Base-by-base conservation (phyloP, 768 basidiomycete genomes). In the Cyathus striatus region DNA sequence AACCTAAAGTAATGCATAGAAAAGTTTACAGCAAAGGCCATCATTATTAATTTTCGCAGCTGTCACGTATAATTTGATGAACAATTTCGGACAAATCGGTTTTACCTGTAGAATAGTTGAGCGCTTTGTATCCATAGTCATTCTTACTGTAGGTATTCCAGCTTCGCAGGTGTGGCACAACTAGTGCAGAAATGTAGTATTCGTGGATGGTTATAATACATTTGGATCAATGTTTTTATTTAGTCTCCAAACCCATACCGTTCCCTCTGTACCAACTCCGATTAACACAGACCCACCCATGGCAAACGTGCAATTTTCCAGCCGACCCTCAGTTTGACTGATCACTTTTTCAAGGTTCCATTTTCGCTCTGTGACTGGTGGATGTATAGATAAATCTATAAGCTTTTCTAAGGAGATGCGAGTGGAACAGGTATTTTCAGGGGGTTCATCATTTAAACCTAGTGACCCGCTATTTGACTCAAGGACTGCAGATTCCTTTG, bases 281-380 rank as follows among this genome's bases (percentile, higher is more conserved):
- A 69, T 55, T 41, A 75, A 57, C 12, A 64, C 47, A 26, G 55
- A 55, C 4, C 77, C 79, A 32, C 63, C 65, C 49, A 65, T 58
- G 0, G 72, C 64, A 53, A 79, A 64, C 6, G 62, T 63, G 46
- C 70, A 69, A 30, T 61, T 64, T 47, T 67, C 62, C 6, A 80
- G 49, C 5, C 26, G 6, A 33, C 30, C 18, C 14, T 18, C 6
- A n/a, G 17, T 9, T 30, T n/a, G 7, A n/a, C 27, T 30, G 7
- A 17, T 10, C 7, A 9, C 36, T 37, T 10, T 10, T 7, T 18
- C 38, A 7, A 54, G 43, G 27, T 42, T 36, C 16, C 68, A 39
- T 24, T 45, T 44, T 58, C 60, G 56, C 23, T 54, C 54, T 4
- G 49, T 41, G 18, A 59, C 34, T 13, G 5, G 32, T 21, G 56